Evolutionary conservation across 768 basidiomycete species (phyloP), one percentile per base, ranked within the genome.

Genomic region (Leccinum uliginosum): DNA sequence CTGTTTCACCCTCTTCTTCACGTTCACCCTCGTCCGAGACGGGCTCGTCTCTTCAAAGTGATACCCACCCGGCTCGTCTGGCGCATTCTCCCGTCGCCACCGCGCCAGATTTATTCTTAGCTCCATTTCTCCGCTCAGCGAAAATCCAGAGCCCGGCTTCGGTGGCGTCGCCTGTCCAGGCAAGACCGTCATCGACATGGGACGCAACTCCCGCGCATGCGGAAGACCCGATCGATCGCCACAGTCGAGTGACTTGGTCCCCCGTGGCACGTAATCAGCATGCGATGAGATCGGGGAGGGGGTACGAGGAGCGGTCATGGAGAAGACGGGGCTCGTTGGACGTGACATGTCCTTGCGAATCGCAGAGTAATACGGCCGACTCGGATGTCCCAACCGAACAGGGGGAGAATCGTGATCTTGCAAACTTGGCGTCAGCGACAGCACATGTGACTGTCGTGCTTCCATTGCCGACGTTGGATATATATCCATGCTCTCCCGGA

Each of bases 91-190:
- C 47, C 52, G 65, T 52, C 67, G 64, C 63, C 73, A 69, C 58
- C 68, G 67, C 9, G 82, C 82, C 34, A 83, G 67, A 1, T 79
- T 77, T 80, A 83, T 83, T 60, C 78, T 73, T 69, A 83, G 59
- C 65, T 84, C 83, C 53, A 79, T 81, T 68, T 84, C 81, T 11
- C 83, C 83, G 53, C 82, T 84, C 61, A 84, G 71, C 54, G 83
- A 84, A 65, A 75, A 83, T 14, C 82, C 82, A 14, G 68, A 65
- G 34, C 62, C 26, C 4, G 59, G 24, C 11, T 53, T 55, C 1
- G 66, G 57, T 27, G 65, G 59, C 45, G 60, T 59, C 44, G 61
- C 52, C 51, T 58, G 61, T 38, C 59, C 64, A 38, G 62, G 64
- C 24, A 60, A 50, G 47, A 62, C 65, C n/a, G n/a, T n/a, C 69